Evolutionary conservation across 2,329 filamentous ascomycete genomes (phyloP).

Genomic region (Colletotrichum trifolii): DNA sequence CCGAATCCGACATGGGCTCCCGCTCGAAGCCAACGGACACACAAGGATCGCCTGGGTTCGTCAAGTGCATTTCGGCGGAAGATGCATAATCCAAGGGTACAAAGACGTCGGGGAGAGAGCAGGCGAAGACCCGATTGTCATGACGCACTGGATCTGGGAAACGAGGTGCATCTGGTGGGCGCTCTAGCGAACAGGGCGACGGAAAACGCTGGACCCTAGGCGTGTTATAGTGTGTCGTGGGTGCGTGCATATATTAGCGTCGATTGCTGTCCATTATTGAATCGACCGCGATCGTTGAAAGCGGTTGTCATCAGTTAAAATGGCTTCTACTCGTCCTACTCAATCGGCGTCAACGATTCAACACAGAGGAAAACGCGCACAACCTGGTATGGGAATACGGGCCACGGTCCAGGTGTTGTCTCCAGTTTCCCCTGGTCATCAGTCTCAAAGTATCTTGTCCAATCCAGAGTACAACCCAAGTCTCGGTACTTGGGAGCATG

Average conservation of each 20-base stretch:
- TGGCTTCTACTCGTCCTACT: conserved; percentile 25
- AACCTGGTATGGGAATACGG: conserved; percentile 30
- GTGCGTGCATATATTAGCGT: conserved; percentile 32
- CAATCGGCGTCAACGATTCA: not conserved
- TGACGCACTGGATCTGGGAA: conserved; percentile 34
- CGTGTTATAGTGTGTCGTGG: conserved; percentile 12
- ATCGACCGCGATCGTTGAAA: conserved; percentile 20
- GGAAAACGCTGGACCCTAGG: conserved; percentile 32
- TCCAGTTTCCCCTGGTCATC: conserved; percentile 11
- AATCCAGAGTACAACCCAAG: conserved; percentile 17
- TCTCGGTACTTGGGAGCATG: conserved; percentile 31
- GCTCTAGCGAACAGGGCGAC: conserved; percentile 30
- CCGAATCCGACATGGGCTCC: no score
- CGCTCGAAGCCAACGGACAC: not conserved
- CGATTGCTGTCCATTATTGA: conserved; percentile 23
- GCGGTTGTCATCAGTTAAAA: conserved; percentile 25
- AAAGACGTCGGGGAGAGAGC: conserved; percentile 3
- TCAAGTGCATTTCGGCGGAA: not conserved
- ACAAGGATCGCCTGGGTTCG: conserved; percentile 13
- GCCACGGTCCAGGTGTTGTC: conserved; percentile 18
- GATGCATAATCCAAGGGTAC: conserved; percentile 2
- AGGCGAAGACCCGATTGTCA: conserved; percentile 24
- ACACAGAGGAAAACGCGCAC: conserved; percentile 16
- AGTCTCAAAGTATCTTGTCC: conserved; percentile 7
- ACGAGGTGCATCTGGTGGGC: conserved; percentile 27